phyloP scores from a whole-genome alignment of 1,284 basidiomycete species.

The Sanguinoderma infundibulare region DNA sequence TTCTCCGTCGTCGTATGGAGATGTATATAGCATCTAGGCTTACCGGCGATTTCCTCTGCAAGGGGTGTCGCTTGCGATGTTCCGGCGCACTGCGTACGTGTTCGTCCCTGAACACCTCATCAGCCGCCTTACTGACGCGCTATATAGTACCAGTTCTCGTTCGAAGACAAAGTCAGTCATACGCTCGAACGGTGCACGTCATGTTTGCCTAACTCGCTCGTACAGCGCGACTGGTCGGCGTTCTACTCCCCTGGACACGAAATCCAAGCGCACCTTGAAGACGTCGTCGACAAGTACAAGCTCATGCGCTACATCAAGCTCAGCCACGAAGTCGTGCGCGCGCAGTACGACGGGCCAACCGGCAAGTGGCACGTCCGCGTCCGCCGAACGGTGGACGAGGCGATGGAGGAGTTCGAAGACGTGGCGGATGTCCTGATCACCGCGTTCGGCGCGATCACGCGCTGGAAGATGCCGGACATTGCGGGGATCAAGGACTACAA shows the following conservation, averaged over 20 bases:
- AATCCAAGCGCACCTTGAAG: conserved; percentile 56
- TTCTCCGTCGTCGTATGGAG: conserved; percentile 11
- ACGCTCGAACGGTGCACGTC: background rate
- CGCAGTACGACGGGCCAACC: conserved; percentile 51
- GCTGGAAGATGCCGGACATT: conserved; percentile 66
- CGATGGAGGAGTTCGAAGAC: conserved; percentile 52
- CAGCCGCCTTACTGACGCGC: background rate
- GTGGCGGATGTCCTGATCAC: conserved; percentile 56
- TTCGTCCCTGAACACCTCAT: background rate
- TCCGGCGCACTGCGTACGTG: conserved; percentile 53
- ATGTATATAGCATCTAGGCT: background rate
- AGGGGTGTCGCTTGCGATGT: conserved; percentile 61
- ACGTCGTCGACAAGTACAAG: conserved; percentile 60
- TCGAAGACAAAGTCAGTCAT: conserved; percentile 49
- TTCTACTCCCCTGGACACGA: conserved; percentile 64
- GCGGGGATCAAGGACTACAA: conserved; percentile 53
- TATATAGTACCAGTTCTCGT: conserved; percentile 59
- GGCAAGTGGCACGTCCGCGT: conserved; percentile 61
- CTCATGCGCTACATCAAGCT: conserved; percentile 57
- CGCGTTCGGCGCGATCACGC: conserved; percentile 50
- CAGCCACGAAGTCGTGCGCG: conserved; percentile 53
- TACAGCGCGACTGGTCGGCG: conserved; percentile 59
- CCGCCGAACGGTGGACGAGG: conserved; percentile 29
- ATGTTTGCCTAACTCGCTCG: background rate
- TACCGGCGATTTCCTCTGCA: conserved; percentile 14